Conservation (phyloP, 2,329 filamentous ascomycete species). For the Fusarium verticillioides region DNA sequence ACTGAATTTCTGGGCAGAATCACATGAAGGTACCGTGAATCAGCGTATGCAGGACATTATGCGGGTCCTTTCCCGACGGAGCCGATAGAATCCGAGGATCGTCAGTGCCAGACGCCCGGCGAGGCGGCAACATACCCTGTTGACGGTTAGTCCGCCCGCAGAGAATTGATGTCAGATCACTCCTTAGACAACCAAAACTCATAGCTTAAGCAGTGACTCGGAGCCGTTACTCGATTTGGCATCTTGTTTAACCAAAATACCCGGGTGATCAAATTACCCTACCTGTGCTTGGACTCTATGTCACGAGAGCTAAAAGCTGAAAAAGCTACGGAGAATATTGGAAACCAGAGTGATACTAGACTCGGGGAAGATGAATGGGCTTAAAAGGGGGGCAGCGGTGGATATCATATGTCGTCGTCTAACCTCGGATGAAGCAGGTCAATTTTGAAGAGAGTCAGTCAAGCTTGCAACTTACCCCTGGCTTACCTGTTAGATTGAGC, state of each 20-base stretch:
- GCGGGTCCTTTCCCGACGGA: background rate
- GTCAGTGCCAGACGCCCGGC: background rate
- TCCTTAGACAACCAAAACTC: background rate
- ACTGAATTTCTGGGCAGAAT: background rate
- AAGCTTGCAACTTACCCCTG: background rate
- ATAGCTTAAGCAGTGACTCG: background rate
- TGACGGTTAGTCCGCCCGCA: conserved; percentile 4
- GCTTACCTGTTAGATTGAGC: background rate
- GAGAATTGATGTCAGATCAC: background rate
- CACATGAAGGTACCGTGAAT: background rate
- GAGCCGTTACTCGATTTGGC: conserved; percentile 15
- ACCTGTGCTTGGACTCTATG: background rate
- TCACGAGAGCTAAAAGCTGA: background rate
- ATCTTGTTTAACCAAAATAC: background rate
- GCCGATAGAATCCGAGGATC: conserved; percentile 14
- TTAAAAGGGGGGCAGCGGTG: background rate
- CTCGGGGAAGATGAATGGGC: background rate
- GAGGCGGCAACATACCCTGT: background rate
- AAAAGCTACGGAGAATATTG: background rate
- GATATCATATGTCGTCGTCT: background rate
- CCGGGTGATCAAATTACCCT: background rate
- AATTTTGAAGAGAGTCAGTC: background rate
- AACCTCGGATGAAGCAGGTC: conserved; percentile 6
- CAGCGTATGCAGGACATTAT: background rate
- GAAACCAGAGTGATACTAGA: background rate